Conservation (phyloP, 305 asterid species). For the Plantago coronopus region DNA sequence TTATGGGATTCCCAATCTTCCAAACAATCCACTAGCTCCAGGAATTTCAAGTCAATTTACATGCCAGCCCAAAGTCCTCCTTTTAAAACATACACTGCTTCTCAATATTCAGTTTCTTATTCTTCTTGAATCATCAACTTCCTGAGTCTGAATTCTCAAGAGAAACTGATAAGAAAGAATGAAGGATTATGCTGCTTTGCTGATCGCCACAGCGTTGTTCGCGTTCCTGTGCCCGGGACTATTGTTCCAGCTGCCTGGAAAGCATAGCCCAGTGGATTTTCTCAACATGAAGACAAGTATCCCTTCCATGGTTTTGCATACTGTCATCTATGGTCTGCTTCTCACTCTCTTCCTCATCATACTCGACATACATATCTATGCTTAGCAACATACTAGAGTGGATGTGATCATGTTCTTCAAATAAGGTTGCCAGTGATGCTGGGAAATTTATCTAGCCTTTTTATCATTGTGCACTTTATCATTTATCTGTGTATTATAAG, state of each 20-base stretch:
- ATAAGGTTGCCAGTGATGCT: too few species aligned
- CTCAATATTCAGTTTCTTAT: not conserved
- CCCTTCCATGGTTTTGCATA: constrained; percentile 55
- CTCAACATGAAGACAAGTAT: constrained; percentile 76
- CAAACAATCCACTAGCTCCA: not conserved
- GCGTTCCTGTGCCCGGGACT: constrained; percentile 74
- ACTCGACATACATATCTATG: constrained; percentile 68
- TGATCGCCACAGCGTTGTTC: constrained; percentile 76
- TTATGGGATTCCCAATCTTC: not conserved
- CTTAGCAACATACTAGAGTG: constrained; percentile 20
- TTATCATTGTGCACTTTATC: not conserved
- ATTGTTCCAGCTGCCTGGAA: constrained; percentile 78
- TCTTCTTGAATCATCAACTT: not conserved
- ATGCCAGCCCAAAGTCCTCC: not conserved
- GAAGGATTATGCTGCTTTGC: constrained; percentile 65
- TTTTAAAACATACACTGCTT: not conserved
- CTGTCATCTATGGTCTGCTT: constrained; percentile 70
- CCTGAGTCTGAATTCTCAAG: not conserved
- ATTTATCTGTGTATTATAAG: not conserved
- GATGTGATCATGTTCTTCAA: too few species aligned
- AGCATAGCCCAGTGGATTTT: constrained; percentile 58
- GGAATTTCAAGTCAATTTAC: not conserved
- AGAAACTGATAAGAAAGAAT: constrained; percentile 20
- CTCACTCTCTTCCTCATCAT: constrained; percentile 68
- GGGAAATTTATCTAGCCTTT: too few species aligned